Evolutionary conservation across 2,329 filamentous ascomycete genomes (phyloP), one percentile per base, ranked within the genome.

Genomic region (Phialophora expanda): DNA sequence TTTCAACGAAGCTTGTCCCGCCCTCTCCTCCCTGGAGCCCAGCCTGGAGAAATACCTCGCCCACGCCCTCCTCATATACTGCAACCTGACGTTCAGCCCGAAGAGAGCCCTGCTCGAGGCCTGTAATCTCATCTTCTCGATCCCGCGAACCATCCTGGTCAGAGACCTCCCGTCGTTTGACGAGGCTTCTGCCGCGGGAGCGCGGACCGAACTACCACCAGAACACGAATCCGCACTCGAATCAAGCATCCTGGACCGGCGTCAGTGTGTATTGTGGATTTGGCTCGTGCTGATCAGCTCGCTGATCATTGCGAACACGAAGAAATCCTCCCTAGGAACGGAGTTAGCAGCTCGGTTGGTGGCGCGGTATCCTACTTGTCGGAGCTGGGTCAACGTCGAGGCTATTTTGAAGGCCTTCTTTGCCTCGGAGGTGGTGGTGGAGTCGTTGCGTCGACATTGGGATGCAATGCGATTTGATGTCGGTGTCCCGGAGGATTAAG

Each of bases 261-360:
- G 3, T 17, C 38, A 34, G 38, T 58, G 56, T 17, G 3, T 59
- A 8, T 7, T 30, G 6, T 59, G 41, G 56, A 59, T 59, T 7
- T 59, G 56, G 56, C 26, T 59, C 12, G 56, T 59, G 41, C 20
- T 59, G 6, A 50, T 59, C n/a, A 14, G 20, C 11, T 59, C 22
- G 8, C 50, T 26, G 55, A 57, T 24, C 3, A 8, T 57, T 14
- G 55, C 32, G 32, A 57, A 57, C 2, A 57, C 28, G 30, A 57
- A 30, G 44, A 28, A 22, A 24, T 50, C 56, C 24, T 26, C 9
- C 14, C 12, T 41, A 2, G 44, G 7, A 24, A 48, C 17, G 22
- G n/a, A 55, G n/a, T 22, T 59, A 5, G 17, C 56, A 5, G 5
- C n/a, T 5, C 41, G 30, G n/a, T 8, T 59, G 24, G 22, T 50